Percentiles rank a stretch among this genome's conserved stretches.
Conservation (phyloP, 148 eudicot genomes). For the Amaranthus hypochondriacus region DNA sequence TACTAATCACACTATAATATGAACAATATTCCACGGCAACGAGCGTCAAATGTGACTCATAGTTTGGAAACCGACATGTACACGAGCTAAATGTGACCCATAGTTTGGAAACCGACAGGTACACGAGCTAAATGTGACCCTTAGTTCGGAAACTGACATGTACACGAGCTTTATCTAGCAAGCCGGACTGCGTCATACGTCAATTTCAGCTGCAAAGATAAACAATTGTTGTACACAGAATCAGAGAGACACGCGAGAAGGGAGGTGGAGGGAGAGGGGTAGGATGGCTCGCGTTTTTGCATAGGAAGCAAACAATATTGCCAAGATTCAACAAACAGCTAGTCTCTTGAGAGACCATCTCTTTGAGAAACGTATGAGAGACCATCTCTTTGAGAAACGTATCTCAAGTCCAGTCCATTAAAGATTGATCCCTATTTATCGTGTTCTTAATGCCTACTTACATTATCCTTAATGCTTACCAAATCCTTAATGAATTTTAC, state of each 20-base stretch:
- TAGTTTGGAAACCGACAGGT: too few relatives aligned
- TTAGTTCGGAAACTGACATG: not conserved
- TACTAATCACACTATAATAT: not conserved
- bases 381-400: too few relatives aligned
- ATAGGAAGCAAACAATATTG: not conserved
- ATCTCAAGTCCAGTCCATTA: too few relatives aligned
- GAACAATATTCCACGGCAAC: not conserved
- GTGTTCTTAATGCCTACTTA: too few relatives aligned
- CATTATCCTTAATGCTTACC: too few relatives aligned
- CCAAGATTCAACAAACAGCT: not conserved
- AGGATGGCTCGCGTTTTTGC: too few relatives aligned
- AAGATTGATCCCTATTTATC: not conserved
- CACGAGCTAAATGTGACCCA: not conserved
- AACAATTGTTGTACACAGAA: not conserved
- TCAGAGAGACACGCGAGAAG: not conserved
- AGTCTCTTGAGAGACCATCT: too few relatives aligned
- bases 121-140: not conserved
- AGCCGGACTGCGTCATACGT: not conserved
- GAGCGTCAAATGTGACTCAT: not conserved
- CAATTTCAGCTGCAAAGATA: conserved; percentile 15
- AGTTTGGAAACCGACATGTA: too few relatives aligned
- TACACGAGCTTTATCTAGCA: not conserved
- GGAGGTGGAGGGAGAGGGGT: not conserved
- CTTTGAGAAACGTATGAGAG: too few relatives aligned
- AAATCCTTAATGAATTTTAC: too few relatives aligned